A percentile compares a stretch with the other conserved stretches of the same genome.
Evolutionary conservation across 208 protist species (phyloP).

Genomic region (Endotrypanum monterogeii): DNA sequence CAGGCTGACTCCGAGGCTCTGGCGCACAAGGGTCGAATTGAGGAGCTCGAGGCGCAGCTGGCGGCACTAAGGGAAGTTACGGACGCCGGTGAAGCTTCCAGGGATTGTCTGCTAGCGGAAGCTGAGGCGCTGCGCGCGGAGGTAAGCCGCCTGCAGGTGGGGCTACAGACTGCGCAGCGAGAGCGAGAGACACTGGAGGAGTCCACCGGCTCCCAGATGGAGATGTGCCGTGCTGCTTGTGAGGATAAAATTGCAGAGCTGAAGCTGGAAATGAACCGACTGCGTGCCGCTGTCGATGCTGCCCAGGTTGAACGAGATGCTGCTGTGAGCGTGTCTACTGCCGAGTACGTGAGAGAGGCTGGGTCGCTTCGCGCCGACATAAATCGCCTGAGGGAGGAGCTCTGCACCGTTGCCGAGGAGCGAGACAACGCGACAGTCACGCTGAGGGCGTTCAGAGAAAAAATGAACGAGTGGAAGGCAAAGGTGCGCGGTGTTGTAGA

Average conservation of each 20-base stretch:
- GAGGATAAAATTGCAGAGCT: constrained; percentile 11
- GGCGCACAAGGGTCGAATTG: constrained; percentile 34
- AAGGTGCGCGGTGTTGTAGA: background rate
- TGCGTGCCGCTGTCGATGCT: constrained; percentile 1
- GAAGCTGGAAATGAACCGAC: constrained; percentile 12
- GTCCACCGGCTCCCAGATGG: constrained; percentile 11
- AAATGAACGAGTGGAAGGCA: background rate
- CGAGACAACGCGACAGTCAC: constrained; percentile 1
- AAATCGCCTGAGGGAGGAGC: constrained; percentile 15
- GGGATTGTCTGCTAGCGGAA: background rate
- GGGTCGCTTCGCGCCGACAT: constrained; percentile 29
- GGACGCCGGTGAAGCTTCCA: background rate
- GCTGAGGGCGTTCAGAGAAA: background rate
- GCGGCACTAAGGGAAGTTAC: background rate
- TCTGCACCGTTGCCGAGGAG: constrained; percentile 14
- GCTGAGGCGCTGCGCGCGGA: constrained; percentile 28
- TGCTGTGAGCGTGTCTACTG: background rate
- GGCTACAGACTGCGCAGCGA: constrained; percentile 15
- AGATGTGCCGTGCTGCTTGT: constrained; percentile 15
- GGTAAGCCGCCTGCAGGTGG: constrained; percentile 21
- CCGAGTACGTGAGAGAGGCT: constrained; percentile 7
- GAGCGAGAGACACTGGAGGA: constrained; percentile 16
- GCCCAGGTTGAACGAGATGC: constrained; percentile 12
- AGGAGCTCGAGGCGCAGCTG: constrained; percentile 27
- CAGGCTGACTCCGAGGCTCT: constrained; percentile 31